Percentiles rank a stretch among this genome's conserved stretches.
phyloP scores from a whole-genome alignment of 495 filamentous ascomycete genomes.

The Cenococcum geophilum region DNA sequence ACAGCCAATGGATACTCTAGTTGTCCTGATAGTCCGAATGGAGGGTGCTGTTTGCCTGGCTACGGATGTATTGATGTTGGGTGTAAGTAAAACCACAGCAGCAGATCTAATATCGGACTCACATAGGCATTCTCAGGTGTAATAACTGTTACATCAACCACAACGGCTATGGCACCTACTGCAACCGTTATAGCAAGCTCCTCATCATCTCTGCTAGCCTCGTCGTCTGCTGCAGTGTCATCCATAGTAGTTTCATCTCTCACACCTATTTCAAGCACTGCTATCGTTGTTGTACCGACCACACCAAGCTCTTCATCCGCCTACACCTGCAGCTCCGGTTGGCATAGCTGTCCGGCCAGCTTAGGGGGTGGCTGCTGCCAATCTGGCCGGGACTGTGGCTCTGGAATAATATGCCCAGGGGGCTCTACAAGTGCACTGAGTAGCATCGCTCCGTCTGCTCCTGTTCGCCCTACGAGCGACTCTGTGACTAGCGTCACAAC shows the following conservation, averaged over 20 bases:
- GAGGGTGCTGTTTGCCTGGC: conserved; percentile 81
- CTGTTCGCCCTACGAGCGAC: conserved; percentile 49
- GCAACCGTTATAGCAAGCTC: conserved; percentile 1
- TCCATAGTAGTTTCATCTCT: neutral
- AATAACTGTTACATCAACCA: conserved; percentile 20
- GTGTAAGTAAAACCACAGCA: conserved; percentile 51
- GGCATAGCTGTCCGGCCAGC: conserved; percentile 43
- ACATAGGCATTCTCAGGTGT: conserved; percentile 12
- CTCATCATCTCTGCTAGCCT: neutral
- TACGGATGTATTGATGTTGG: conserved; percentile 74
- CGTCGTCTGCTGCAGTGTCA: neutral
- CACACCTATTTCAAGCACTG: conserved; percentile 8
- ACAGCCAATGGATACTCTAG: conserved; percentile 50
- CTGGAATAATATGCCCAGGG: conserved; percentile 22
- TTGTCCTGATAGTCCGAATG: conserved; percentile 64
- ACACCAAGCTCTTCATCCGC: conserved; percentile 43
- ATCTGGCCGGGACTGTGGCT: conserved; percentile 34
- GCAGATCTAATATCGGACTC: neutral
- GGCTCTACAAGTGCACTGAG: conserved; percentile 17
- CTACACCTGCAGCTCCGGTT: conserved; percentile 51
- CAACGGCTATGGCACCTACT: conserved; percentile 2
- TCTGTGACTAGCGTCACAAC: conserved; percentile 28
- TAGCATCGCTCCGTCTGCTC: conserved; percentile 36
- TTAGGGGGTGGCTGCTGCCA: conserved; percentile 42
- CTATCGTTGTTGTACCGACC: conserved; percentile 27